These are phyloP conservation scores for Stereocaulon alpinum DNA, from an alignment of 495 filamentous ascomycete species.

Conservation along the genomic window DNA sequence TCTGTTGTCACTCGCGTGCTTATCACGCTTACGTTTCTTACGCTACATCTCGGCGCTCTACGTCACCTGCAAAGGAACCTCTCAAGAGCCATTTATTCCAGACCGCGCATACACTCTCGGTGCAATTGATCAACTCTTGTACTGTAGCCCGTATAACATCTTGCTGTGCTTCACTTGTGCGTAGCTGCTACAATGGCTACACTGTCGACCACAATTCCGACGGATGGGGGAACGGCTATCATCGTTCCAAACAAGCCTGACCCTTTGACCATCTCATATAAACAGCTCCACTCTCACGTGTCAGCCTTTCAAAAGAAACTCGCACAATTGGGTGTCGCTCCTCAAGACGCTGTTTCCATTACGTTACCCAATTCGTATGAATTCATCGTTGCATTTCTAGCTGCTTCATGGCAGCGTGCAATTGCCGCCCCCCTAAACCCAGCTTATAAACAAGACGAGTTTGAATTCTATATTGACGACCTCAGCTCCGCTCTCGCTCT, in stretches of 20 bases:
- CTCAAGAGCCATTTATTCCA: too few species aligned
- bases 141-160: too few species aligned
- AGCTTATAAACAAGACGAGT: conserved; percentile 76
- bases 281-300: conserved; percentile 49
- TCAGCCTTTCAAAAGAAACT: conserved; percentile 59
- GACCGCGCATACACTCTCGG: too few species aligned
- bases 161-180: too few species aligned
- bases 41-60: too few species aligned
- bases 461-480: conserved; percentile 84
- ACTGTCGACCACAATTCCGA: conserved; percentile 35
- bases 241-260: conserved; percentile 53
- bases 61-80: too few species aligned
- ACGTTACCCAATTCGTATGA: conserved; percentile 69
- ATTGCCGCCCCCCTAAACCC: conserved; percentile 76
- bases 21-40: too few species aligned
- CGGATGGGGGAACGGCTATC: conserved; percentile 42
- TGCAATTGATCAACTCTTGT: too few species aligned
- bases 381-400: conserved; percentile 74
- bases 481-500: conserved; percentile 64
- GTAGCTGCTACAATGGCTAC: conserved; percentile 32
- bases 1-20: too few species aligned
- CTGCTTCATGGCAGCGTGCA: conserved; percentile 62
- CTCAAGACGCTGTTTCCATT: conserved; percentile 60
- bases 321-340: conserved; percentile 55
- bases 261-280: conserved; percentile 53